Evolutionary conservation across 2,329 filamentous ascomycete species (phyloP), one percentile per base, ranked within the genome.

Genomic region (Nothophoma quercina): DNA sequence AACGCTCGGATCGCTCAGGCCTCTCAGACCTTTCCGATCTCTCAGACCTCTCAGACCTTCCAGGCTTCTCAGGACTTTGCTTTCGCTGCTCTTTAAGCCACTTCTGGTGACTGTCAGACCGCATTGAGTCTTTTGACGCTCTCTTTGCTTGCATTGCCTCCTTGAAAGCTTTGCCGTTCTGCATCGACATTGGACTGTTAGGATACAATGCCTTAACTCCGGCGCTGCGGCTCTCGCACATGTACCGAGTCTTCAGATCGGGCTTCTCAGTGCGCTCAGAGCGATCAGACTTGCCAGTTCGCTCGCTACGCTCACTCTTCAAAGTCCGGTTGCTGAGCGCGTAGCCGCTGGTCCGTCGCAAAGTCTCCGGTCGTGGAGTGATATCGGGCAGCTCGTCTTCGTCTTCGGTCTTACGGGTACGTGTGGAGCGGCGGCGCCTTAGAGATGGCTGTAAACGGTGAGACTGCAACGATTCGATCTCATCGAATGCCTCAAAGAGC

Each of bases 151-250:
- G 43, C 50, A 56, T 42, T 4, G 59, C 62, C 21, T 58, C 57
- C 32, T 58, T 61, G 28, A 62, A 56, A 23, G 55, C 59, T 15
- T 58, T 62, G 13, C 56, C 44, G 26, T 46, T 62, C 38, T 60
- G 53, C 9, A 62, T 62, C 2, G 63, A 62, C 26, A 70, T 41
- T 5, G 68, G 67, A 19, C 62, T 62, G 45, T 70, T 70, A 4
- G 71, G 70, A 50, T 75, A 75, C 30, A 75, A 42, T 6, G 62
- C 73, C 51, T 75, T 75, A 52, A 75, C 67, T 2, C 71, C 73
- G 12, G 73, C 73, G 39, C 73, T 74, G 18, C 71, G 64, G 33
- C 66, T 67, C 44, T 75, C 69, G 49, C 67, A 69, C 61, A 68
- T 56, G 44, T 73, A 72, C 21, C 67, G 57, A 33, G 61, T 68